Conservation (phyloP, 139 green algal genomes). For the Pleodorina starrii region DNA sequence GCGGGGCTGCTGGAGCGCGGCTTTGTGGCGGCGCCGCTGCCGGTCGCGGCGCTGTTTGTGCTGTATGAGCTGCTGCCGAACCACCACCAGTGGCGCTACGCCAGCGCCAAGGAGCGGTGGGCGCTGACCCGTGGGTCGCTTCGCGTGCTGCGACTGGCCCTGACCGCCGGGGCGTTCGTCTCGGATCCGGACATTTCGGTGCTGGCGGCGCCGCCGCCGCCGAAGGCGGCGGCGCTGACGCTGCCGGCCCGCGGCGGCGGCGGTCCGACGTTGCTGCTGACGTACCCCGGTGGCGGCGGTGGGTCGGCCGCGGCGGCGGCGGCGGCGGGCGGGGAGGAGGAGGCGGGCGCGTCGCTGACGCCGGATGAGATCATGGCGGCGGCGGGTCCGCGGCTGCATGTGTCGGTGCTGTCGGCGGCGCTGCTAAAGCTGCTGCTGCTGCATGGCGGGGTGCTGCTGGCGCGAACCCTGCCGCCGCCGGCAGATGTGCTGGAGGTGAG, state of each 20-base stretch:
- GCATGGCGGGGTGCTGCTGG: conserved; percentile 48
- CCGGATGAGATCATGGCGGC: conserved; percentile 1
- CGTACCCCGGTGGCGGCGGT: background rate
- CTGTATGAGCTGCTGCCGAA: conserved; percentile 60
- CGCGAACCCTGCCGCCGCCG: conserved; percentile 26
- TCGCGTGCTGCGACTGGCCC: conserved; percentile 60
- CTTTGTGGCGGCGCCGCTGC: conserved; percentile 13
- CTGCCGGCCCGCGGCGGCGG: background rate
- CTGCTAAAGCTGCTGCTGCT: conserved; percentile 49
- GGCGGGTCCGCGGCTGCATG: conserved; percentile 1
- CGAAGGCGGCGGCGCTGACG: background rate
- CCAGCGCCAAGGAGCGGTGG: conserved; percentile 55
- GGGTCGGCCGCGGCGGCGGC: background rate
- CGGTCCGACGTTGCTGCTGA: background rate
- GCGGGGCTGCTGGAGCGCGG: conserved; percentile 55
- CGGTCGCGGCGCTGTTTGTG: conserved; percentile 46
- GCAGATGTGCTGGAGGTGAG: conserved; percentile 32
- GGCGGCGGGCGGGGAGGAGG: background rate
- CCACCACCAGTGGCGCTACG: conserved; percentile 59
- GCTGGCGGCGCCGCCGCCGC: background rate
- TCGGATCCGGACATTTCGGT: conserved; percentile 28
- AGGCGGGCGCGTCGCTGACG: background rate
- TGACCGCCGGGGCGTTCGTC: conserved; percentile 23
- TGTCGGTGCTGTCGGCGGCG: conserved; percentile 34
- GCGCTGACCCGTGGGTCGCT: conserved; percentile 49